Evolutionary conservation across 306 rosid genomes (phyloP), one percentile per base, ranked within the genome.

Genomic region (Medicago lupulina): DNA sequence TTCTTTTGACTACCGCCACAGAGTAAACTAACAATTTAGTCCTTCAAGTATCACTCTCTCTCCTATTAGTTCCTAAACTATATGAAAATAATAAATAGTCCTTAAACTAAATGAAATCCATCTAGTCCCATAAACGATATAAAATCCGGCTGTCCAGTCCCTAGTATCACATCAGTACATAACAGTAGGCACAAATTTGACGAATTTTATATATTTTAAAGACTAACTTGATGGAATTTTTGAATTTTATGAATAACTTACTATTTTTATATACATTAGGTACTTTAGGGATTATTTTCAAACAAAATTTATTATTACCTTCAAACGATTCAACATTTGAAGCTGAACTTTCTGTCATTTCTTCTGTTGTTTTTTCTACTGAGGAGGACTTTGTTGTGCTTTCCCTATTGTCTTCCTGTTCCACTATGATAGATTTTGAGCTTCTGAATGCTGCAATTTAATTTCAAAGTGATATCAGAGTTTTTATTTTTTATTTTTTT

Each of bases 401-500:
- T 70, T 80, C 55, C 54, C 46, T 75, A 25, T 60, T 17, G 47
- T 79, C 82, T 36, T 81, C 80, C 12, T 88, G 88, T 54, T 88
- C 87, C 68, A 61, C 74, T 23, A 74, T 59, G 25, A 82, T 76
- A 61, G 92, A 72, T 83, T 85, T 90, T 4, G 84, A 76, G 70
- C 71, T 83, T 41, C 79, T 80, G 7, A 81, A 78, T 57, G 96
- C 92, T 90, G 89, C 73, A 76, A 69, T 73, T 61, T 60, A 54
- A 63, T 76, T 70, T 63, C 23, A 71, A 66, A 53, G 47, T 51
- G 66, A 66, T 21, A 2, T 75, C 8, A 76, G 66, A 41, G 38
- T 10, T 6, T 11, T 73, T 28, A 1, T 6, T 11, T 73, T 28
- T 25, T 25, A 21, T 21, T 21, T 28, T 77, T 18, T n/a, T 43